These are phyloP conservation scores for Leptographium lundbergii DNA, from an alignment of 2,329 filamentous ascomycete species.

Conservation along the genomic window DNA sequence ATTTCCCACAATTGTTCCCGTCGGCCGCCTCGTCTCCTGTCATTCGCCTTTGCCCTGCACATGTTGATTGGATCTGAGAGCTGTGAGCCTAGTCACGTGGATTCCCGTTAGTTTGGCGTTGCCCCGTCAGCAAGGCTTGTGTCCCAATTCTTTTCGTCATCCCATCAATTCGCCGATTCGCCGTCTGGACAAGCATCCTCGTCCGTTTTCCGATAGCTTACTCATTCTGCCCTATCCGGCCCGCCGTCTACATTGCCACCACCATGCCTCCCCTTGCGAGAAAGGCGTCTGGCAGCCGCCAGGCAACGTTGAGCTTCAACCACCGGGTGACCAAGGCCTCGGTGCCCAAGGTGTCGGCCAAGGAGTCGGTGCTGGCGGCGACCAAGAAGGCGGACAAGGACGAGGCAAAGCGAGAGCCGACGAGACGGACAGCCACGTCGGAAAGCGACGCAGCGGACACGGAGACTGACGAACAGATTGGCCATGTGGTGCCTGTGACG, in stretches of 20 bases:
- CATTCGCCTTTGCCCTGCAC: not conserved
- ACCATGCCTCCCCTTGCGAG: conserved; percentile 32
- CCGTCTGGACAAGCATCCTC: too few species aligned
- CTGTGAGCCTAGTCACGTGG: conserved; percentile 28
- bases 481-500: conserved; percentile 9
- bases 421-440: conserved; percentile 7
- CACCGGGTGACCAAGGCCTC: conserved; percentile 40
- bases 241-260: too few species aligned
- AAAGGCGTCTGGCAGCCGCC: conserved; percentile 32
- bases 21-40: too few species aligned
- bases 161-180: not conserved
- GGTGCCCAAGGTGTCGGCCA: conserved; percentile 29
- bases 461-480: not conserved
- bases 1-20: too few species aligned
- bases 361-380: conserved; percentile 25
- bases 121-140: conserved; percentile 31
- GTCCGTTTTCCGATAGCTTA: not conserved
- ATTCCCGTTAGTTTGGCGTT: conserved; percentile 36
- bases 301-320: conserved; percentile 46
- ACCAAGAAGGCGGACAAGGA: not conserved
- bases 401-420: not conserved
- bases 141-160: not conserved
- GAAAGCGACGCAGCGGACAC: conserved; percentile 16
- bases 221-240: not conserved
- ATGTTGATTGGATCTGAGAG: not conserved